Percentiles rank a stretch among this genome's conserved stretches.
Conservation (phyloP, 768 basidiomycete genomes). For the Amanita rubescens region DNA sequence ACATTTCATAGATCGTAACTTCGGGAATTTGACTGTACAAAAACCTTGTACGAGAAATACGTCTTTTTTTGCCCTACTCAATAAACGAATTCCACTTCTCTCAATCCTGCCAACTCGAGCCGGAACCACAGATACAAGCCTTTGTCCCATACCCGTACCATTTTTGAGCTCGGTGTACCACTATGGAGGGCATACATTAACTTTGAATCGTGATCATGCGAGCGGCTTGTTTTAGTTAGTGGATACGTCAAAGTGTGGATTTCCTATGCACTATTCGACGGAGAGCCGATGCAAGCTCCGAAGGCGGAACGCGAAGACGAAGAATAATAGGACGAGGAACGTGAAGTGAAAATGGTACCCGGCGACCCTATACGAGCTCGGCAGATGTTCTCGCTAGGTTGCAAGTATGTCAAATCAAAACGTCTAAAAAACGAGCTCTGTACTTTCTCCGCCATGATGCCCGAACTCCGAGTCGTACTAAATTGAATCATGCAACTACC, state of each 20-base stretch:
- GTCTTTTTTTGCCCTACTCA: constrained; percentile 54
- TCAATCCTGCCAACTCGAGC: constrained; percentile 88
- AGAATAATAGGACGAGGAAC: constrained; percentile 59
- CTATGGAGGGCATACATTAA: constrained; percentile 98
- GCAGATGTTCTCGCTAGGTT: constrained; percentile 78
- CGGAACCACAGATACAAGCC: constrained; percentile 84
- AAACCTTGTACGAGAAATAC: constrained; percentile 89
- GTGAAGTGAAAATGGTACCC: constrained; percentile 57
- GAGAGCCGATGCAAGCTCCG: constrained; percentile 60
- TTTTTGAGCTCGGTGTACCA: constrained; percentile 86
- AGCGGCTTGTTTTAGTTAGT: constrained; percentile 76
- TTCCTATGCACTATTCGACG: constrained; percentile 90
- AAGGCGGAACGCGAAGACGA: constrained; percentile 64
- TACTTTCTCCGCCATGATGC: background rate
- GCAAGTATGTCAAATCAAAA: constrained; percentile 77
- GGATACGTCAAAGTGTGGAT: constrained; percentile 98
- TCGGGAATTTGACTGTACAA: constrained; percentile 91
- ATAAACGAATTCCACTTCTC: constrained; percentile 34
- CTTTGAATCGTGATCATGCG: constrained; percentile 89
- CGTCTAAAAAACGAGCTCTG: constrained; percentile 84
- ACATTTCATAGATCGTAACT: constrained; percentile 53
- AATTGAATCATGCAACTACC: too few species aligned
- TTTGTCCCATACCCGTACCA: constrained; percentile 82
- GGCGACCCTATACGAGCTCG: constrained; percentile 68
- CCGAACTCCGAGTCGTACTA: too few species aligned